Conservation (phyloP, 2,329 filamentous ascomycete species). For the Calycina herbarum region DNA sequence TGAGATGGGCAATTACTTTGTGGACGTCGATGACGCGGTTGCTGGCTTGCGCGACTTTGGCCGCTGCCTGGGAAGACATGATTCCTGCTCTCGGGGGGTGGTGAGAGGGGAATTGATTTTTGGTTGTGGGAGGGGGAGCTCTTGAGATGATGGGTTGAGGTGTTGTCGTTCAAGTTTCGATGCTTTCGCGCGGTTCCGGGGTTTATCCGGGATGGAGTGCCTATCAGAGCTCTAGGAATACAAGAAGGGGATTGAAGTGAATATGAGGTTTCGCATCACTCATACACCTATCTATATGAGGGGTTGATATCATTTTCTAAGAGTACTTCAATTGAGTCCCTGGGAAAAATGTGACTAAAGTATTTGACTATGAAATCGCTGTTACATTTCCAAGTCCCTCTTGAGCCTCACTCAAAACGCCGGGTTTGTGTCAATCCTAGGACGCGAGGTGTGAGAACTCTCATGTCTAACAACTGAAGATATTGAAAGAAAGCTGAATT, state of each 20-base stretch:
- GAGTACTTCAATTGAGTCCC: background rate
- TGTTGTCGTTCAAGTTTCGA: constrained; percentile 9
- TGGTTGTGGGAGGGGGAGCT: constrained; percentile 22
- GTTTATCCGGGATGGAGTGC: constrained; percentile 9
- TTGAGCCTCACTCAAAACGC: background rate
- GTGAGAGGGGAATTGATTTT: constrained; percentile 31
- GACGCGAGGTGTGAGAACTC: background rate
- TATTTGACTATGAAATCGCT: background rate
- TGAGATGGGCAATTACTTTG: constrained; percentile 49
- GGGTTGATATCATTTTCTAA: background rate
- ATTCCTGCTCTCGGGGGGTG: constrained; percentile 23
- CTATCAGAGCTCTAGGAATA: constrained; percentile 3
- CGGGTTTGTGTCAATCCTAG: background rate
- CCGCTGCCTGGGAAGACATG: constrained; percentile 52
- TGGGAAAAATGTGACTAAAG: background rate
- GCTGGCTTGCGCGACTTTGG: constrained; percentile 56
- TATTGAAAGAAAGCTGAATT: background rate
- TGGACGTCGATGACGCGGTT: constrained; percentile 55
- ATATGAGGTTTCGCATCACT: background rate
- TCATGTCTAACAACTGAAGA: background rate
- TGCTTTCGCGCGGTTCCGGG: background rate
- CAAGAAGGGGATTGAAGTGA: background rate
- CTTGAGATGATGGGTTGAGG: constrained; percentile 6
- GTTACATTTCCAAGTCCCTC: background rate
- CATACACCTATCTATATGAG: background rate